Conservation (phyloP, 2,329 filamentous ascomycete genomes). For the Fusarium sp. region DNA sequence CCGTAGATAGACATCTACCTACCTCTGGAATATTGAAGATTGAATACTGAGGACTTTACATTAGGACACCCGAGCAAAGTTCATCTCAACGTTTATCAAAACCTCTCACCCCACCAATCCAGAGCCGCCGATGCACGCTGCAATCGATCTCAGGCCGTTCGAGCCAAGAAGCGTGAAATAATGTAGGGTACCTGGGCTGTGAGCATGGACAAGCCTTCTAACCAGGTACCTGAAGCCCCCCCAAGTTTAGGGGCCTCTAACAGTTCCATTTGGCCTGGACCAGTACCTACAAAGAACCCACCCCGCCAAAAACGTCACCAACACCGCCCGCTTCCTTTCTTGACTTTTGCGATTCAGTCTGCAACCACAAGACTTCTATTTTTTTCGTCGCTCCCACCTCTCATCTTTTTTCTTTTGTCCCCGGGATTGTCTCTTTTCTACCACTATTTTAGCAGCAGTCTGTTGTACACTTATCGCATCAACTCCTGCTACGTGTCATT, state of each 20-base stretch:
- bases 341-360: constrained; percentile 43
- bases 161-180: constrained; percentile 6
- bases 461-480: neutral
- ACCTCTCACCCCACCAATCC: constrained; percentile 14
- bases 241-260: neutral
- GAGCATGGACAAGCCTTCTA: constrained; percentile 4
- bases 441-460: neutral
- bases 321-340: constrained; percentile 36
- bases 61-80: neutral
- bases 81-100: constrained; percentile 3
- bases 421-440: neutral
- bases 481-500: neutral
- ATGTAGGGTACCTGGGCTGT: constrained; percentile 20
- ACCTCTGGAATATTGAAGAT: neutral
- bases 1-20: neutral
- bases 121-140: constrained; percentile 18
- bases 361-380: constrained; percentile 25
- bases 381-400: constrained; percentile 4
- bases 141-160: constrained; percentile 1
- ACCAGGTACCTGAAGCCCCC: constrained; percentile 12
- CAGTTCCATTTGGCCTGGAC: neutral
- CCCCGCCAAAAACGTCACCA: constrained; percentile 43
- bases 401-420: constrained; percentile 1
- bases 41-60: neutral
- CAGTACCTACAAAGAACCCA: constrained; percentile 9